These are phyloP conservation scores for Calonectria honghensis DNA, from an alignment of 2,329 filamentous ascomycete genomes.

Conservation along the genomic window DNA sequence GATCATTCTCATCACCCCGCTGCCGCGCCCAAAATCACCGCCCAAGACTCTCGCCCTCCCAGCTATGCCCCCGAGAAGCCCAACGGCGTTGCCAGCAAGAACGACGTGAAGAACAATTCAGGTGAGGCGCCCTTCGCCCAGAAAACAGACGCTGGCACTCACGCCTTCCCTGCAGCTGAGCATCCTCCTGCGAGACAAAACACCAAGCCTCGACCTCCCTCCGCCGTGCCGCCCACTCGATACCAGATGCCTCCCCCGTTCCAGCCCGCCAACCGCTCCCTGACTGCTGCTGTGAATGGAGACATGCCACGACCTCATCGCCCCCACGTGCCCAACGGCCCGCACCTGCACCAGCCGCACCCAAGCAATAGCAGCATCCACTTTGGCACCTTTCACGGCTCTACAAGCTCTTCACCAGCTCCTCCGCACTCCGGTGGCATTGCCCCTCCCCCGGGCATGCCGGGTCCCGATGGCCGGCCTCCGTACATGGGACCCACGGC, in stretches of 20 bases:
- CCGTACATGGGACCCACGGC: conserved; percentile 58
- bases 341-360: conserved; percentile 69
- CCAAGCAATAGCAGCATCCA: conserved; percentile 74
- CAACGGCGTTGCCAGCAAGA: conserved; percentile 44
- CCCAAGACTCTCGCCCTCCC: conserved; percentile 32
- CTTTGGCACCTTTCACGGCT: conserved; percentile 73
- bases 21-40: conserved; percentile 37
- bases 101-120: conserved; percentile 43
- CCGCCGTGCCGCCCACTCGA: conserved; percentile 58
- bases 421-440: conserved; percentile 69
- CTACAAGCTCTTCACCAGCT: conserved; percentile 75
- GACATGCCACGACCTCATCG: conserved; percentile 58
- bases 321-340: conserved; percentile 59
- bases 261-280: conserved; percentile 59
- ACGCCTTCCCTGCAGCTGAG: conserved; percentile 41
- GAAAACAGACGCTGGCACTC: conserved; percentile 35
- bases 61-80: conserved; percentile 40
- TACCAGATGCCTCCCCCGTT: conserved; percentile 68
- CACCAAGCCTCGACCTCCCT: conserved; percentile 55
- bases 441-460: conserved; percentile 69
- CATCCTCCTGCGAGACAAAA: conserved; percentile 43
- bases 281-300: conserved; percentile 58
- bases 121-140: conserved; percentile 40
- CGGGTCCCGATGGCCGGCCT: conserved; percentile 58
- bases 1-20: conserved; percentile 52